These are phyloP conservation scores for Haberlea rhodopensis DNA, from an alignment of 257 asterid genomes.

Conservation along the genomic window DNA sequence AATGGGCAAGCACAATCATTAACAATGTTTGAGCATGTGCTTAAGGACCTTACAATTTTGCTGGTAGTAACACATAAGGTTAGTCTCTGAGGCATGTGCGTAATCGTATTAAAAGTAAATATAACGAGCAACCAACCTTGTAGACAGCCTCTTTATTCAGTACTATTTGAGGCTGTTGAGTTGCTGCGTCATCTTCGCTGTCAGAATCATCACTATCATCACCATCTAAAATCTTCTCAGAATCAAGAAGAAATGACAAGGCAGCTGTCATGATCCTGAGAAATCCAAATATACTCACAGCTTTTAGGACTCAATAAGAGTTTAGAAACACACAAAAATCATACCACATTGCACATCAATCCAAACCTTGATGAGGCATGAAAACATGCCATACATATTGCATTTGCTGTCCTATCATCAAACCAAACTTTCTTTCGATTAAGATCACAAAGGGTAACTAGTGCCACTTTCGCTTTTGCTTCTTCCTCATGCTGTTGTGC, in stretches of 20 bases:
- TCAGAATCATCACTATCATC: slow-evolving; percentile 70
- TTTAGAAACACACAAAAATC: slow-evolving; percentile 2
- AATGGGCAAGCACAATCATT: not conserved
- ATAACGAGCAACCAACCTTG: slow-evolving; percentile 58
- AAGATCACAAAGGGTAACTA: slow-evolving; percentile 70
- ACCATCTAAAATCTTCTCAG: slow-evolving; percentile 75
- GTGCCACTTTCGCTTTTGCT: slow-evolving; percentile 75
- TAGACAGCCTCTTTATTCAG: slow-evolving; percentile 77
- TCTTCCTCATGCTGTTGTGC: slow-evolving; percentile 81
- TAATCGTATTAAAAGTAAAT: not conserved
- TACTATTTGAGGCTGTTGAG: slow-evolving; percentile 55
- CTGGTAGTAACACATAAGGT: slow-evolving; percentile 2
- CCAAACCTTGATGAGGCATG: slow-evolving; percentile 68
- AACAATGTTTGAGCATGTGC: slow-evolving; percentile 12
- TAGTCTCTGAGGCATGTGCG: not conserved
- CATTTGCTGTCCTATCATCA: slow-evolving; percentile 92
- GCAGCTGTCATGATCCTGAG: slow-evolving; percentile 93
- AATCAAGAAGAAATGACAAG: slow-evolving; percentile 85
- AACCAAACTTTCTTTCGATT: slow-evolving; percentile 86
- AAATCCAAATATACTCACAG: slow-evolving; percentile 21
- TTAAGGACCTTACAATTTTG: not conserved
- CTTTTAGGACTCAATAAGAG: slow-evolving; percentile 11
- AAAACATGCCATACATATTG: slow-evolving; percentile 83
- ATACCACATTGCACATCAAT: not conserved
- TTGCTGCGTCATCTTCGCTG: slow-evolving; percentile 59